A percentile compares a stretch with the other conserved stretches of the same genome.
These are phyloP conservation scores for Gentiana straminea DNA, from an alignment of 257 asterid species.

Conservation along the genomic window DNA sequence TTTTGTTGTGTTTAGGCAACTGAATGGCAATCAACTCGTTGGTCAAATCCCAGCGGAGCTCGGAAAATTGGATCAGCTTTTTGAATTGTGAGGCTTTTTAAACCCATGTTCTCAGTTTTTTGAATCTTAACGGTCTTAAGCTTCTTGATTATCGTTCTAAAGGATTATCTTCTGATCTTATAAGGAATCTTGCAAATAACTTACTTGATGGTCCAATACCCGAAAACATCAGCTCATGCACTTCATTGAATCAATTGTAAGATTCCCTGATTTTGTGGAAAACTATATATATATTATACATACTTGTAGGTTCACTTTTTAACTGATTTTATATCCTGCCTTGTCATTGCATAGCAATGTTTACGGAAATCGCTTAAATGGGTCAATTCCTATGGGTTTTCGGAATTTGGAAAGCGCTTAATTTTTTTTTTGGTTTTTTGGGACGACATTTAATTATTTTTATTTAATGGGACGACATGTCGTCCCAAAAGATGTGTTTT, in stretches of 20 bases:
- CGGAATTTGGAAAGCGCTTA: constrained; percentile 82
- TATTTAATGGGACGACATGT: no score
- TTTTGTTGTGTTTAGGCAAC: constrained; percentile 48
- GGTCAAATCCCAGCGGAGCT: constrained; percentile 89
- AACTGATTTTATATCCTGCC: background rate
- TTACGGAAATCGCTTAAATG: constrained; percentile 72
- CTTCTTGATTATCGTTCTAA: background rate
- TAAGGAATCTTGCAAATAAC: constrained; percentile 82
- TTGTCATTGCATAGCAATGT: constrained; percentile 47
- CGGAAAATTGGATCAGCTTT: constrained; percentile 78
- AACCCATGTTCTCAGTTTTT: no score
- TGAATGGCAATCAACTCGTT: constrained; percentile 62
- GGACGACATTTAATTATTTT: no score
- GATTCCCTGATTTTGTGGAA: constrained; percentile 8
- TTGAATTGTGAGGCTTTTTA: constrained; percentile 63
- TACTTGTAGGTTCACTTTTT: no score
- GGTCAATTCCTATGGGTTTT: constrained; percentile 77
- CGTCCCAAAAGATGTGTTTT: no score
- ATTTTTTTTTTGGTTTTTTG: no score
- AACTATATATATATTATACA: background rate
- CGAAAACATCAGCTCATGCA: constrained; percentile 86
- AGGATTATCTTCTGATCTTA: constrained; percentile 2
- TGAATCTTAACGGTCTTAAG: no score
- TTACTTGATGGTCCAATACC: constrained; percentile 85
- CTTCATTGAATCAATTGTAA: constrained; percentile 88